Base-by-base conservation (phyloP, 371 early-diverging fungal species). In the Dinochytrium kinnereticum region DNA sequence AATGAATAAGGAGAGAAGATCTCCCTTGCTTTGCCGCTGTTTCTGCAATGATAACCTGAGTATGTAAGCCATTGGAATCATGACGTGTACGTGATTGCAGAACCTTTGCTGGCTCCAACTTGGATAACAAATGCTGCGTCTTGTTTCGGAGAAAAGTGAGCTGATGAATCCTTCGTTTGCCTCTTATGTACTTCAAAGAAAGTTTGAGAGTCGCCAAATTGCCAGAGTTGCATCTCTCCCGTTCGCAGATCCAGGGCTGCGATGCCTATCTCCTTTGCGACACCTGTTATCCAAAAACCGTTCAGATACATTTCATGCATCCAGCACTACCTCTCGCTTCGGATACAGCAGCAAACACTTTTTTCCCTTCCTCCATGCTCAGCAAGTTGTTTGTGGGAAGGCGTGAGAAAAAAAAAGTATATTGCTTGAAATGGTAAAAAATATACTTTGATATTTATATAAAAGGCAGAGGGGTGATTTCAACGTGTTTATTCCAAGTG, bases 151-250 rank as follows among this genome's bases (percentile, higher is more conserved):
- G 10, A 53, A 26, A 51, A 13, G 55, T 44, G 49, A 44, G n/a
- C n/a, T n/a, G n/a, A n/a, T n/a, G n/a, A n/a, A n/a, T n/a, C n/a
- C n/a, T n/a, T 44, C 21, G 49, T 44, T 10, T 44, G 49, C 21
- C 49, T 44, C 34, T 21, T 15, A n/a, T 36, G n/a, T 26, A 74
- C 74, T 38, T 75, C 83, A 36, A 81, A 72, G 73, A 90, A 91
- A 0, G 88, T 87, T 64, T 83, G 89, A 2, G 88, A 83, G 70
- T 93, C 93, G n/a, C 88, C 84, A 66, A 90, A 81, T 91, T 93
- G 92, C 1, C 84, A 89, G 38, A 92, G 67, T 49, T 78, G 76
- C 61, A 87, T 84, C 76, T 91, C 91, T 72, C 89, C 89, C 1
- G 87, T 89, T 15, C 77, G 77, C 49, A 90, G 75, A 74, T 90